A percentile compares a stretch with the other conserved stretches of the same genome.
Conservation (phyloP, 2,329 filamentous ascomycete species). For the Colletotrichum euphorbiae region DNA sequence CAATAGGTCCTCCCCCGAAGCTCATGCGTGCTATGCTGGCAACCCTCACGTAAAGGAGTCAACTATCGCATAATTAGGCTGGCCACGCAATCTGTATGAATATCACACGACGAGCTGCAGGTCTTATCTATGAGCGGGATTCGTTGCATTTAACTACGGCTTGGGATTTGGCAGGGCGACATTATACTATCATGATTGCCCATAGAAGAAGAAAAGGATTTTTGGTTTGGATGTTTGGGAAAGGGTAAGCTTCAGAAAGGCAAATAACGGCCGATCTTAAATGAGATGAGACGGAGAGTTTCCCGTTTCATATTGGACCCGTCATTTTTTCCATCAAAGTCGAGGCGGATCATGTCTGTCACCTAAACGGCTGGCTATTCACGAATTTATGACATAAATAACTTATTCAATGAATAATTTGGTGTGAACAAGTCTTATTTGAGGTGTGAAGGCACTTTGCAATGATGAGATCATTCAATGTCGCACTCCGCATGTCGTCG, state of each 20-base stretch:
- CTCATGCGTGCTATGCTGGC: conserved; percentile 77
- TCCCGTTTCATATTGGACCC: no score
- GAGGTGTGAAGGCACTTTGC: no score
- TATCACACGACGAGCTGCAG: conserved; percentile 30
- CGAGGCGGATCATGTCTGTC: neutral
- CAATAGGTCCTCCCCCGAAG: conserved; percentile 70
- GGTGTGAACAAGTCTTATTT: no score
- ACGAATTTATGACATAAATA: conserved; percentile 21
- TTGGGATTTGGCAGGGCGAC: conserved; percentile 12
- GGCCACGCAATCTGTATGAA: conserved; percentile 10
- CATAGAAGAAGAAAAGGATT: conserved; percentile 39
- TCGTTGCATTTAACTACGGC: conserved; percentile 14
- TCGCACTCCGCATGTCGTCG: no score
- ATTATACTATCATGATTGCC: conserved; percentile 24
- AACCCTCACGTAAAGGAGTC: conserved; percentile 68
- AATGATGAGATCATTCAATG: neutral
- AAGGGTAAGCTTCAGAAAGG: neutral
- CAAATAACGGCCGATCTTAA: no score
- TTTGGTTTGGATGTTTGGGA: neutral
- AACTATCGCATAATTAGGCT: neutral
- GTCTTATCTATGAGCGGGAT: conserved; percentile 1
- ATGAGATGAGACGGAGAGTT: no score
- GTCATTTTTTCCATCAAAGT: no score
- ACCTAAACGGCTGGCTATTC: neutral
- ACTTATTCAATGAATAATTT: no score